Evolutionary conservation across 2,329 filamentous ascomycete genomes (phyloP).

Genomic region (Raffaelea arxii): DNA sequence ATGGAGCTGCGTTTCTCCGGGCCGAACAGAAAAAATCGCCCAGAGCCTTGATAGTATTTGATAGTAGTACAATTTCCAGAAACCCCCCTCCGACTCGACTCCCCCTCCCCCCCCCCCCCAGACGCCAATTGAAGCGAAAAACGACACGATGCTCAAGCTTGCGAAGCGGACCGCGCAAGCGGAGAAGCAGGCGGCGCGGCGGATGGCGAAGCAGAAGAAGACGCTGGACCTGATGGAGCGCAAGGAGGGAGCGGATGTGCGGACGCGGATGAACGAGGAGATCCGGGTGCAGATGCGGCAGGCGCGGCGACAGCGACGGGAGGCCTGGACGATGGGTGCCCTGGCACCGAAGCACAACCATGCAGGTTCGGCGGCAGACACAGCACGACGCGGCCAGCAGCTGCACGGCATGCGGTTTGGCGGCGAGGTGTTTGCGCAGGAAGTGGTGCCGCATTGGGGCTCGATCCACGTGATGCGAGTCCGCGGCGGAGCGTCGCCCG

Average conservation of each 20-base stretch:
- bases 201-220: slow-evolving; percentile 18
- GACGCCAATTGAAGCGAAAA: too few species aligned
- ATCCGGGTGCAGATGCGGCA: slow-evolving; percentile 15
- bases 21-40: too few species aligned
- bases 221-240: slow-evolving; percentile 1
- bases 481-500: slow-evolving; percentile 5
- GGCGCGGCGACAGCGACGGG: slow-evolving; percentile 45
- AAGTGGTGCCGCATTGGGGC: slow-evolving; percentile 11
- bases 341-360: slow-evolving; percentile 65
- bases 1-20: too few species aligned
- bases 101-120: too few species aligned
- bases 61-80: too few species aligned
- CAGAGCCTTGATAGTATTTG: too few species aligned
- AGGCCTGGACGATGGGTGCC: slow-evolving; percentile 72
- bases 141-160: slow-evolving; percentile 57
- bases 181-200: slow-evolving; percentile 50
- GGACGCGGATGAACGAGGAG: slow-evolving; percentile 25
- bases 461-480: slow-evolving; percentile 11
- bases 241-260: slow-evolving; percentile 2
- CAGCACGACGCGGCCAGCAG: slow-evolving; percentile 8
- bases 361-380: slow-evolving; percentile 9
- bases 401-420: slow-evolving; percentile 8
- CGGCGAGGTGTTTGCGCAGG: slow-evolving; percentile 10
- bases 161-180: slow-evolving; percentile 56
- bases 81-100: too few species aligned